phyloP scores from a whole-genome alignment of 2,329 filamentous ascomycete genomes.

The Trichophyton verrucosum region DNA sequence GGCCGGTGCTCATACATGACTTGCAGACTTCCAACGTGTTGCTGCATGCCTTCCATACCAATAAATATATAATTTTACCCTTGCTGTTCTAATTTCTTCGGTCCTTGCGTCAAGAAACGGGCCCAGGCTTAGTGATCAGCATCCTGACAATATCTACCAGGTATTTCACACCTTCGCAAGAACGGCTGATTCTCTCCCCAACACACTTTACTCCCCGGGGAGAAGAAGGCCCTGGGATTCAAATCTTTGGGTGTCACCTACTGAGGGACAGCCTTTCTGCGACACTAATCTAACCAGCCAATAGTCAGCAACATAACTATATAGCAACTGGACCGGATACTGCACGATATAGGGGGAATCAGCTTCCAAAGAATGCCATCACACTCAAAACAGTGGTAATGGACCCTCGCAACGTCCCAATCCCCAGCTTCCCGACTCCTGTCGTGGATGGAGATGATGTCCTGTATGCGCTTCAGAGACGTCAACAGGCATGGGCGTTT shows the following conservation, averaged over 20 bases:
- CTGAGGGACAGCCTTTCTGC: background rate
- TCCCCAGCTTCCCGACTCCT: background rate
- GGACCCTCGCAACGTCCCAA: background rate
- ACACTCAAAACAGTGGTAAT: background rate
- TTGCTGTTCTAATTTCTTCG: background rate
- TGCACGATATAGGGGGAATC: background rate
- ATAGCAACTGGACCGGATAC: background rate
- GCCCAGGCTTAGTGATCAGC: background rate
- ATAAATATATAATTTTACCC: background rate
- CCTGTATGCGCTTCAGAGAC: background rate
- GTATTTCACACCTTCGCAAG: background rate
- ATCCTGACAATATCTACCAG: background rate
- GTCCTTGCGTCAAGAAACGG: background rate
- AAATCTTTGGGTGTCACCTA: background rate
- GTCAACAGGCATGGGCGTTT: background rate
- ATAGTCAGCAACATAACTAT: background rate
- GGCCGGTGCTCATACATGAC: background rate
- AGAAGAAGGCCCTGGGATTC: background rate
- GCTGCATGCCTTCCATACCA: background rate
- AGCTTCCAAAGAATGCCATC: background rate
- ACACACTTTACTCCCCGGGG: background rate
- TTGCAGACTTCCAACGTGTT: background rate
- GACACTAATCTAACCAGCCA: background rate
- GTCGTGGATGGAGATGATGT: background rate
- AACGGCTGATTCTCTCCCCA: background rate